Conservation (phyloP, 495 filamentous ascomycete genomes). For the Chaetomium tenue region DNA sequence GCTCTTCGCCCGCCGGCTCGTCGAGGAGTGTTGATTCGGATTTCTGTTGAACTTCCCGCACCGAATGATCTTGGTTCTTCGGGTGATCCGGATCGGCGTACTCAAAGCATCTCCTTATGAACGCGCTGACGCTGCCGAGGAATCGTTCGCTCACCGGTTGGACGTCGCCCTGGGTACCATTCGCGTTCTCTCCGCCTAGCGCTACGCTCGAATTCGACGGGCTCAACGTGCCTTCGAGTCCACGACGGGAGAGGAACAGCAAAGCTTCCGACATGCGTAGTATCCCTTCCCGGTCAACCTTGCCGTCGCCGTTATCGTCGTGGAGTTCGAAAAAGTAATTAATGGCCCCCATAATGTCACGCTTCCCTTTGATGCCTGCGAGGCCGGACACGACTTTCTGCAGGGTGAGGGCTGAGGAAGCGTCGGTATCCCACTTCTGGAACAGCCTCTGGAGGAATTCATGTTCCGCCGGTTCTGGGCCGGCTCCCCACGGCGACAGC, state of each 20-base stretch:
- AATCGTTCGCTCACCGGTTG: slow-evolving; percentile 70
- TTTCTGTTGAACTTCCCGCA: slow-evolving; percentile 13
- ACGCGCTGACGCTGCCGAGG: slow-evolving; percentile 85
- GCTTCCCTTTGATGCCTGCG: slow-evolving; percentile 83
- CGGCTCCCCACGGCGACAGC: slow-evolving; percentile 69
- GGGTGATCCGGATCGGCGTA: slow-evolving; percentile 93
- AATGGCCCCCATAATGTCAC: slow-evolving; percentile 95
- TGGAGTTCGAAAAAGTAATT: slow-evolving; percentile 97
- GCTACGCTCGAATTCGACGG: slow-evolving; percentile 44
- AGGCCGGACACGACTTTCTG: slow-evolving; percentile 90
- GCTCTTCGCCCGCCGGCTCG: slow-evolving; percentile 36
- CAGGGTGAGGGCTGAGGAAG: slow-evolving; percentile 70
- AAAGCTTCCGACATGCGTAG: slow-evolving; percentile 91
- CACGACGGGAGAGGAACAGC: slow-evolving; percentile 84
- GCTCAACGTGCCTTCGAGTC: slow-evolving; percentile 69
- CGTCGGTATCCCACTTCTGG: slow-evolving; percentile 78
- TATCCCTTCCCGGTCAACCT: slow-evolving; percentile 95
- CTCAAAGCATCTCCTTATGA: slow-evolving; percentile 95
- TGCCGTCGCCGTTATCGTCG: slow-evolving; percentile 87
- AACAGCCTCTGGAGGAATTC: slow-evolving; percentile 93
- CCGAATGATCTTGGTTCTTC: slow-evolving; percentile 47
- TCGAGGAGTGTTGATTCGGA: slow-evolving; percentile 25
- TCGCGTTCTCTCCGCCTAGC: slow-evolving; percentile 39
- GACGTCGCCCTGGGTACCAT: slow-evolving; percentile 33
- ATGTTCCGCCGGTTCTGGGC: slow-evolving; percentile 84